Percentiles rank a stretch among this genome's conserved stretches.
Conservation (phyloP, 139 green algal species). For the Yamagishiella unicocca region DNA sequence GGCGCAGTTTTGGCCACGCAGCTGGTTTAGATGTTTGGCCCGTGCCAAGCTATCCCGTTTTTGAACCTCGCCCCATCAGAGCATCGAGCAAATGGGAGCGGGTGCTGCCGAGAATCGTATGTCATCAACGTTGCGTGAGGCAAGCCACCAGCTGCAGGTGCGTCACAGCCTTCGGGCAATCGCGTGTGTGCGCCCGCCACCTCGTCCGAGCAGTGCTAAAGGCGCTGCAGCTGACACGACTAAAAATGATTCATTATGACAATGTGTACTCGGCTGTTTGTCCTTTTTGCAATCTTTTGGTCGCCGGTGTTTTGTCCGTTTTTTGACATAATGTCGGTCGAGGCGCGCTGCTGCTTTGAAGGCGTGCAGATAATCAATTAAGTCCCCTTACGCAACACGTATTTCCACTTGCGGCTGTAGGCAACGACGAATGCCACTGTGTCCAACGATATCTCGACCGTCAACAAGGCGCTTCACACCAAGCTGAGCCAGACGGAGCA, state of each 20-base stretch:
- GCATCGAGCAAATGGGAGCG: conserved; percentile 32
- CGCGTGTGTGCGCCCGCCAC: background rate
- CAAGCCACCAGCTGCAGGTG: conserved; percentile 36
- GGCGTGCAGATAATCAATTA: too few relatives aligned
- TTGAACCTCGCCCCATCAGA: conserved; percentile 27
- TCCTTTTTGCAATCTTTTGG: too few relatives aligned
- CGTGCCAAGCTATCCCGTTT: too few relatives aligned
- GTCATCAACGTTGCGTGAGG: conserved; percentile 25
- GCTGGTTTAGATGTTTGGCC: too few relatives aligned
- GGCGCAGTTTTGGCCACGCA: too few relatives aligned
- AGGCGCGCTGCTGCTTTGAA: too few relatives aligned
- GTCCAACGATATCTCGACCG: conserved; percentile 19
- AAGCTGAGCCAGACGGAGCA: conserved; percentile 42
- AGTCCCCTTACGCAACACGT: too few relatives aligned
- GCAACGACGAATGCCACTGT: background rate
- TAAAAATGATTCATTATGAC: too few relatives aligned
- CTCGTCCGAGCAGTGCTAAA: background rate
- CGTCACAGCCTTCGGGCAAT: background rate
- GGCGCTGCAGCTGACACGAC: background rate
- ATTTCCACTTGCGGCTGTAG: conserved; percentile 8
- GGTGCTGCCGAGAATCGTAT: conserved; percentile 34
- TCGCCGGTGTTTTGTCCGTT: too few relatives aligned
- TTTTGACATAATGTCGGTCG: too few relatives aligned
- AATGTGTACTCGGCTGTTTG: too few relatives aligned
- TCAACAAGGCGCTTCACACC: conserved; percentile 23